Percentiles rank a stretch among this genome's conserved stretches.
Evolutionary conservation across 768 basidiomycete species (phyloP).

Genomic region (Leccinum sublutescens): DNA sequence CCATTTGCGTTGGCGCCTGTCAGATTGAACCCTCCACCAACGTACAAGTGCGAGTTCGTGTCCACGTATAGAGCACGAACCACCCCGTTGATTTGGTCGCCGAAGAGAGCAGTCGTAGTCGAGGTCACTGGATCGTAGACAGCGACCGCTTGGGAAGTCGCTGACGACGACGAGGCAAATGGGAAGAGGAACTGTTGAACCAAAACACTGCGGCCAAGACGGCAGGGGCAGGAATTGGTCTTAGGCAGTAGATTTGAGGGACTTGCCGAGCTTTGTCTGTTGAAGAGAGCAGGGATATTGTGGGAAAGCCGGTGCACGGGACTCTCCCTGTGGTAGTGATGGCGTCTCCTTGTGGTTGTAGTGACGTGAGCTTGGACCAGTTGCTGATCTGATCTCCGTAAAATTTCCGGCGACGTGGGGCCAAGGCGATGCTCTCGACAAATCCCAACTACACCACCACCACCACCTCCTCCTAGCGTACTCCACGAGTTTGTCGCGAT

Average conservation of each 20-base stretch:
- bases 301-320: slow-evolving; percentile 50
- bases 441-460: slow-evolving; percentile 69
- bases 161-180: slow-evolving; percentile 41
- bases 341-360: slow-evolving; percentile 37
- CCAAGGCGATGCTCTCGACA: slow-evolving; percentile 58
- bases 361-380: slow-evolving; percentile 35
- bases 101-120: slow-evolving; percentile 54
- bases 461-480: slow-evolving; percentile 40
- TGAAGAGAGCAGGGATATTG: slow-evolving; percentile 40
- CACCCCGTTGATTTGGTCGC: slow-evolving; percentile 66
- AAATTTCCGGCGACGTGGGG: slow-evolving; percentile 74
- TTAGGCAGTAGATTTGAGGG: slow-evolving; percentile 50
- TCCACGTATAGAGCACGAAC: slow-evolving; percentile 77
- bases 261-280: slow-evolving; percentile 50
- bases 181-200: slow-evolving; percentile 69
- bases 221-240: slow-evolving; percentile 67
- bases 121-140: slow-evolving; percentile 62
- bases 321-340: slow-evolving; percentile 35
- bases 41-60: slow-evolving; percentile 57
- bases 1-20: slow-evolving; percentile 57
- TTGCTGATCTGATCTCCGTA: slow-evolving; percentile 41
- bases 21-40: slow-evolving; percentile 83
- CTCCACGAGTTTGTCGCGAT: slow-evolving; percentile 63
- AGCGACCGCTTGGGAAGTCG: slow-evolving; percentile 54
- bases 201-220: slow-evolving; percentile 88